A percentile compares a stretch with the other conserved stretches of the same genome.
phyloP scores from a whole-genome alignment of 305 asterid species.

The Fraxinus albicans region DNA sequence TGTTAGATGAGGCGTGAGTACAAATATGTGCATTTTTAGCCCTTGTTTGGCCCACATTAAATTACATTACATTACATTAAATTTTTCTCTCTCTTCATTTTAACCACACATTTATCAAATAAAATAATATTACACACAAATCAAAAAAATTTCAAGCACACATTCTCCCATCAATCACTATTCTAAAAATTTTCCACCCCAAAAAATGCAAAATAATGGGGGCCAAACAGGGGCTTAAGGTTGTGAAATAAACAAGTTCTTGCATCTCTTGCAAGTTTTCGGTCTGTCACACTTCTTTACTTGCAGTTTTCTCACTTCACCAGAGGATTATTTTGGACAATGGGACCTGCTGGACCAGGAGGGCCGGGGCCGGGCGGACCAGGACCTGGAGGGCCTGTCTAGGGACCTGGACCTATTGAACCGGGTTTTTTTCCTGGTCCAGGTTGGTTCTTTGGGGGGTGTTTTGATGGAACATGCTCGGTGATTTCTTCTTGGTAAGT shows the following conservation, averaged over 20 bases:
- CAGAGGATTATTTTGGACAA: not conserved
- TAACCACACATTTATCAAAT: too few relatives aligned
- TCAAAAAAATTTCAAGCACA: too few relatives aligned
- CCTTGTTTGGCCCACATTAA: too few relatives aligned
- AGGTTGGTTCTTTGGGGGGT: not conserved
- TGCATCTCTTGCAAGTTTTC: not conserved
- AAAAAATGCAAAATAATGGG: too few relatives aligned
- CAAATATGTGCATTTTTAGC: not conserved
- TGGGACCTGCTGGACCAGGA: not conserved
- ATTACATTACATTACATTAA: too few relatives aligned
- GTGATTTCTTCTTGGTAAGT: not conserved
- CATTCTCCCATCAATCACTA: too few relatives aligned
- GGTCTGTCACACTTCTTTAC: not conserved
- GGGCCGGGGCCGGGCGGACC: not conserved
- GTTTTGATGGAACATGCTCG: not conserved
- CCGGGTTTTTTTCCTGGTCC: not conserved
- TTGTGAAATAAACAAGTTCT: not conserved
- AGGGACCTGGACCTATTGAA: not conserved
- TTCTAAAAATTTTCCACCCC: too few relatives aligned
- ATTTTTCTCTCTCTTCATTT: too few relatives aligned
- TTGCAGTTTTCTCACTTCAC: not conserved
- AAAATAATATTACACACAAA: too few relatives aligned
- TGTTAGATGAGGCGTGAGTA: not conserved
- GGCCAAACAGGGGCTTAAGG: too few relatives aligned
- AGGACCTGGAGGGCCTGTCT: not conserved